phyloP scores from a whole-genome alignment of 1,284 basidiomycete genomes.

The Apiotrichum gracile region DNA sequence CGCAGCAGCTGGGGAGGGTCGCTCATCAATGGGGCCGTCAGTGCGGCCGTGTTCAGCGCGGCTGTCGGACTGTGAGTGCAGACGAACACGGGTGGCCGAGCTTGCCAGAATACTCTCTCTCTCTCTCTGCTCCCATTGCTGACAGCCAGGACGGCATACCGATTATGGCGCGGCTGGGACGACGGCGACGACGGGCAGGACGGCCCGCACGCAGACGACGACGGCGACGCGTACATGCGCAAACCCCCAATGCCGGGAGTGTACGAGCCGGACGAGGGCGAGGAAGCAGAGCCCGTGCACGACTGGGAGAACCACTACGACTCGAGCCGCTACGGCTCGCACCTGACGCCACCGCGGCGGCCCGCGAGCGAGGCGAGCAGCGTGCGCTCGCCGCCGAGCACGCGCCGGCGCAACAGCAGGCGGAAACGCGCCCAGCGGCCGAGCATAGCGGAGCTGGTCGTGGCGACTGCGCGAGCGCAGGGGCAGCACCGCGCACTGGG shows the following conservation, averaged over 20 bases:
- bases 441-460: conserved; percentile 8
- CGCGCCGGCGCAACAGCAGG: not conserved
- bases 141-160: conserved; percentile 22
- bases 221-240: not conserved
- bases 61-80: conserved; percentile 35
- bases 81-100: no score
- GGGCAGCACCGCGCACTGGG: not conserved
- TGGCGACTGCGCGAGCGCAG: not conserved
- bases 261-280: not conserved
- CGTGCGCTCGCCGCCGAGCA: not conserved
- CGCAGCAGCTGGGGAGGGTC: conserved; percentile 18
- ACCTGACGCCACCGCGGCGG: not conserved
- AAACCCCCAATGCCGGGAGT: not conserved
- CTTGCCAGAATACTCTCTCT: no score
- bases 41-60: conserved; percentile 27
- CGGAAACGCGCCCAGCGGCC: conserved; percentile 6
- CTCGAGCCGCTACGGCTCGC: not conserved
- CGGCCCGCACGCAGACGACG: not conserved
- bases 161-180: conserved; percentile 14
- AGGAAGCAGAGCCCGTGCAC: not conserved
- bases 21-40: conserved; percentile 21
- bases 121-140: not conserved
- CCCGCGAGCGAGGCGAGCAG: not conserved
- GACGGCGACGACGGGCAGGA: not conserved
- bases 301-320: not conserved